Evolutionary conservation across 176 grass and related monocot genomes (phyloP).

Genomic region (Panicum miliaceum): DNA sequence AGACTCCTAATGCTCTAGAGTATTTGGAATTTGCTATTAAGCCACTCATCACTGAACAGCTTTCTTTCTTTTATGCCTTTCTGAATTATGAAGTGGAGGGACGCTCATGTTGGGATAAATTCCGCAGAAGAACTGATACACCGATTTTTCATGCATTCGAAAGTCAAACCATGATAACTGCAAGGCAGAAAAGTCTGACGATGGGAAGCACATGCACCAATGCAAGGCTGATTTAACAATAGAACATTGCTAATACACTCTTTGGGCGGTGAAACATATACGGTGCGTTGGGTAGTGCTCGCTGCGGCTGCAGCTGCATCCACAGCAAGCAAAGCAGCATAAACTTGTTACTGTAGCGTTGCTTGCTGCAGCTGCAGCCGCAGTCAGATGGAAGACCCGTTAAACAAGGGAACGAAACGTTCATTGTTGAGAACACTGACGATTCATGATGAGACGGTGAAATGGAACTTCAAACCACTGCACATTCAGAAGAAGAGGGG

Average conservation of each 20-base stretch:
- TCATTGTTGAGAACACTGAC: not conserved
- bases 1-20: not conserved
- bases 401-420: not conserved
- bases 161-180: conserved; percentile 44
- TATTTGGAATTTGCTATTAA: not conserved
- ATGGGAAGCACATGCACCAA: not conserved
- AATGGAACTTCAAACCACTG: not conserved
- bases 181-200: conserved; percentile 27
- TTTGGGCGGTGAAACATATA: conserved; percentile 14
- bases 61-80: conserved; percentile 19
- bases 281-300: too few species aligned
- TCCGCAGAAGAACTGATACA: not conserved
- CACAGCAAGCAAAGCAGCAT: too few species aligned
- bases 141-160: not conserved
- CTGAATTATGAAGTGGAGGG: conserved; percentile 9
- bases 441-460: not conserved
- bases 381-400: conserved; percentile 41
- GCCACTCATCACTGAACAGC: conserved; percentile 12
- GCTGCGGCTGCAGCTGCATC: too few species aligned
- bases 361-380: too few species aligned
- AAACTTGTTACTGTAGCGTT: too few species aligned
- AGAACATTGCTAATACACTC: conserved; percentile 3
- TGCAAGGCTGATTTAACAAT: conserved; percentile 23
- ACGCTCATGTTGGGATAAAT: conserved; percentile 42
- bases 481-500: conserved; percentile 11